These are phyloP conservation scores for Tephrocybe sp. DNA, from an alignment of 768 basidiomycete species.

Conservation along the genomic window DNA sequence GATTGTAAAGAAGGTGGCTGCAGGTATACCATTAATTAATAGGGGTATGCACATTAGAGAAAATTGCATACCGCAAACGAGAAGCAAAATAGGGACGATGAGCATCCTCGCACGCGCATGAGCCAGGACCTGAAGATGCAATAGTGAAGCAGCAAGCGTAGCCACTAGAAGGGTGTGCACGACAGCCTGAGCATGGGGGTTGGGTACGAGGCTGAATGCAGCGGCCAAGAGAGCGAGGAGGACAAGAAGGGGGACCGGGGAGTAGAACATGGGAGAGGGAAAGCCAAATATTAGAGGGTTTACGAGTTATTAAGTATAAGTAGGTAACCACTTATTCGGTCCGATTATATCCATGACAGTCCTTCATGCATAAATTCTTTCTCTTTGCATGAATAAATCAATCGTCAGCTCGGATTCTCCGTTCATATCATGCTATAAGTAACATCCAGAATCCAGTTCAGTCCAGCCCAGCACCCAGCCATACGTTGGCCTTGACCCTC, in stretches of 20 bases:
- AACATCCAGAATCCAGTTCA: too few relatives aligned
- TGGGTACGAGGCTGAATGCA: slow-evolving; percentile 2
- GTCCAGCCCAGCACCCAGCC: too few relatives aligned
- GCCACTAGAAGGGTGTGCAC: slow-evolving; percentile 9
- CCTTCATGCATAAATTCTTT: too few relatives aligned
- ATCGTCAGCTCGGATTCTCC: too few relatives aligned
- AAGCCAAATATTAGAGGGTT: slow-evolving; percentile 1
- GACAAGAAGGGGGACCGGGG: slow-evolving; percentile 11
- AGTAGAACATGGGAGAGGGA: neutral
- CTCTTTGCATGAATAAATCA: too few relatives aligned
- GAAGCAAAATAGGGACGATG: slow-evolving; percentile 6
- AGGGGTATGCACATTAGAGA: neutral
- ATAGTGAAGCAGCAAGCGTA: slow-evolving; percentile 5
- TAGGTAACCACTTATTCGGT: too few relatives aligned
- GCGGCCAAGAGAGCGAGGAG: slow-evolving; percentile 10
- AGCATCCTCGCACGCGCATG: neutral
- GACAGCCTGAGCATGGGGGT: slow-evolving; percentile 4
- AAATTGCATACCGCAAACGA: slow-evolving; percentile 7
- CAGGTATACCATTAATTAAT: neutral
- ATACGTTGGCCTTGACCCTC: too few relatives aligned
- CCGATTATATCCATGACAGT: too few relatives aligned
- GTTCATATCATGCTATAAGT: too few relatives aligned
- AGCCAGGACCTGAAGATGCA: slow-evolving; percentile 12
- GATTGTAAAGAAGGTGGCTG: slow-evolving; percentile 15
- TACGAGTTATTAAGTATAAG: too few relatives aligned